These are phyloP conservation scores for Pseudozyma hubeiensis DNA, from an alignment of 1,284 basidiomycete species.

Conservation along the genomic window DNA sequence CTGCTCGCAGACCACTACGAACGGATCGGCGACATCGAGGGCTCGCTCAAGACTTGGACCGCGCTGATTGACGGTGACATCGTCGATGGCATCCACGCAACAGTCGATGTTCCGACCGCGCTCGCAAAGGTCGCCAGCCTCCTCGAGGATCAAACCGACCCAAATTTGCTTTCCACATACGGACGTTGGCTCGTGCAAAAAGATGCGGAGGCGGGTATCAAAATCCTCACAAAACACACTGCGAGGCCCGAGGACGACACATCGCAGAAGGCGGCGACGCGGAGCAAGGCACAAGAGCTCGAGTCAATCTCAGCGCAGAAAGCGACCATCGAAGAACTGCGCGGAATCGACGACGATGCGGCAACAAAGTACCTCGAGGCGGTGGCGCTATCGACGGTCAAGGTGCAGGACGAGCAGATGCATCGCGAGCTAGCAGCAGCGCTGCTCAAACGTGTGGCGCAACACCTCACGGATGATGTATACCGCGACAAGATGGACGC, in stretches of 20 bases:
- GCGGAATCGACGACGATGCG: constrained; percentile 45
- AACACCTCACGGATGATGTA: constrained; percentile 13
- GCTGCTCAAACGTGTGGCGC: constrained; percentile 20
- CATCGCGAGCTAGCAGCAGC: constrained; percentile 46
- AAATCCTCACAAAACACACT: constrained; percentile 42
- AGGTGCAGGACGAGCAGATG: constrained; percentile 48
- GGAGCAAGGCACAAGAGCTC: constrained; percentile 34
- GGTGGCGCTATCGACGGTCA: constrained; percentile 47
- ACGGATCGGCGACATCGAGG: constrained; percentile 18
- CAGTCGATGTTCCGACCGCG: constrained; percentile 14
- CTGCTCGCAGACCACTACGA: constrained; percentile 40
- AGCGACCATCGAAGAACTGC: constrained; percentile 44
- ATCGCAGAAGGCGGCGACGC: constrained; percentile 11
- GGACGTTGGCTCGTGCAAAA: constrained; percentile 58
- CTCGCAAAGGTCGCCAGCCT: constrained; percentile 33
- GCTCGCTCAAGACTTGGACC: constrained; percentile 43
- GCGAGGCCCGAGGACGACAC: constrained; percentile 1
- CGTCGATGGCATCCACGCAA: constrained; percentile 13
- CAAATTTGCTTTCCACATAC: constrained; percentile 32
- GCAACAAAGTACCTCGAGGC: constrained; percentile 61
- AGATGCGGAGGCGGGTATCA: constrained; percentile 51
- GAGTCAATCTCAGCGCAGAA: constrained; percentile 36
- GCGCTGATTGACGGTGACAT: constrained; percentile 49
- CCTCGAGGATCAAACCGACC: constrained; percentile 24
- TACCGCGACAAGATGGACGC: constrained; percentile 26